phyloP scores from a whole-genome alignment of 306 rosid species.

The Myrica gale region DNA sequence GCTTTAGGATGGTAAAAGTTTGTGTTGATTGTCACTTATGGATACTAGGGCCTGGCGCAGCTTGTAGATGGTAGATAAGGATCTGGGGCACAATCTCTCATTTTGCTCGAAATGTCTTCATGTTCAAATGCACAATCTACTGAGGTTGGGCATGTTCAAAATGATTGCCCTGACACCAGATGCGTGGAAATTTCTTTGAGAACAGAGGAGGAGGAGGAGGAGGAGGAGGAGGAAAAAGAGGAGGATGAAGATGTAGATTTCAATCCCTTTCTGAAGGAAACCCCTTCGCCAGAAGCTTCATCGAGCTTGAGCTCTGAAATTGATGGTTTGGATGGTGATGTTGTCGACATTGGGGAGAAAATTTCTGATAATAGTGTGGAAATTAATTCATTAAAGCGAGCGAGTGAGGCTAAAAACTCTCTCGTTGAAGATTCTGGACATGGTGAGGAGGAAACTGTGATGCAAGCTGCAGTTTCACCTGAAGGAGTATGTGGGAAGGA shows the following conservation, averaged over 20 bases:
- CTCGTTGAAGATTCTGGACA: conserved; percentile 42
- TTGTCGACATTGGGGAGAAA: conserved; percentile 35
- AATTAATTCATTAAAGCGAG: conserved; percentile 29
- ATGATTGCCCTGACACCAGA: conserved; percentile 26
- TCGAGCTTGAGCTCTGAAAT: conserved; percentile 86
- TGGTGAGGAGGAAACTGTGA: conserved; percentile 58
- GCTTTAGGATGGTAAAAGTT: conserved; percentile 25
- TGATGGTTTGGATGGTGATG: conserved; percentile 65
- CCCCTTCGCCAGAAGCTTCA: conserved; percentile 72
- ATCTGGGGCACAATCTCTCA: conserved; percentile 11
- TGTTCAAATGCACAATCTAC: conserved; percentile 39
- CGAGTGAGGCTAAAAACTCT: conserved; percentile 27
- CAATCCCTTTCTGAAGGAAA: conserved; percentile 71
- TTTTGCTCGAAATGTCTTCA: conserved; percentile 40
- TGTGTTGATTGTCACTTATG: conserved; percentile 25
- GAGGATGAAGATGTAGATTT: conserved; percentile 77
- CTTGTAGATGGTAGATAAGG: conserved; percentile 19
- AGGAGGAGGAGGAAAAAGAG: conserved; percentile 48
- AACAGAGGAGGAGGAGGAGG: conserved; percentile 40
- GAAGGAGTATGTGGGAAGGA: conserved; percentile 36
- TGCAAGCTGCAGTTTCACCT: conserved; percentile 36
- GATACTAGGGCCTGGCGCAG: conserved; percentile 8
- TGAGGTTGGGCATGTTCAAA: conserved; percentile 31
- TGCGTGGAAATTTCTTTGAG: conserved; percentile 37
- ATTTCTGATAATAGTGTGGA: conserved; percentile 16